Percentiles rank a stretch among this genome's conserved stretches.
phyloP scores from a whole-genome alignment of 2,329 filamentous ascomycete species.

The Pseudogymnoascus sp. region DNA sequence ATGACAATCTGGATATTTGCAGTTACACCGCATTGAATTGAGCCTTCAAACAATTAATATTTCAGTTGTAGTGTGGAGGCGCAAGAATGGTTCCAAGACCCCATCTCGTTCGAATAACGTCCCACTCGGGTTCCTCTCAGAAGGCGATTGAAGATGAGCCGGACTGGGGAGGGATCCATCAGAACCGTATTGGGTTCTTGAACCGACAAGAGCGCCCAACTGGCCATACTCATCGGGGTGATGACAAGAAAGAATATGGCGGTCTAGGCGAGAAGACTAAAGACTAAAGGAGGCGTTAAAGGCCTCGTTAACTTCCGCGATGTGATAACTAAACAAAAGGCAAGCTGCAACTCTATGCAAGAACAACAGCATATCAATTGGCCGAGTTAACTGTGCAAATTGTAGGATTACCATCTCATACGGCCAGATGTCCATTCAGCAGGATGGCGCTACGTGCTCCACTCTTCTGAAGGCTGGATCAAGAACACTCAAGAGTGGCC shows the following conservation, averaged over 20 bases:
- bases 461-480: constrained; percentile 41
- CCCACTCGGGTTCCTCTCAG: constrained; percentile 33
- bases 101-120: constrained; percentile 2
- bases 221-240: constrained; percentile 32
- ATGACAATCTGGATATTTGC: not conserved
- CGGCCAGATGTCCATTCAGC: constrained; percentile 37
- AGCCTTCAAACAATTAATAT: not conserved
- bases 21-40: not conserved
- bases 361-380: not conserved
- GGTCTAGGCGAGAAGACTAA: not conserved
- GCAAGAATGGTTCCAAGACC: not conserved
- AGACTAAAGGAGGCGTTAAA: constrained; percentile 15
- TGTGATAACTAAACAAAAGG: constrained; percentile 24
- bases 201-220: constrained; percentile 31
- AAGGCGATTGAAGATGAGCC: constrained; percentile 37
- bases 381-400: not conserved
- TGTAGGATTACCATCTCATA: constrained; percentile 36
- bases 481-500: constrained; percentile 42
- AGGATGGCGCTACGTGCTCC: constrained; percentile 43
- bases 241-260: constrained; percentile 18
- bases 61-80: not conserved
- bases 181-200: constrained; percentile 34
- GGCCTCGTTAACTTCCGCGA: constrained; percentile 34
- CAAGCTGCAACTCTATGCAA: not conserved
- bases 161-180: constrained; percentile 33